phyloP scores from a whole-genome alignment of 2,329 filamentous ascomycete species.

The Phialocephala subalpina region DNA sequence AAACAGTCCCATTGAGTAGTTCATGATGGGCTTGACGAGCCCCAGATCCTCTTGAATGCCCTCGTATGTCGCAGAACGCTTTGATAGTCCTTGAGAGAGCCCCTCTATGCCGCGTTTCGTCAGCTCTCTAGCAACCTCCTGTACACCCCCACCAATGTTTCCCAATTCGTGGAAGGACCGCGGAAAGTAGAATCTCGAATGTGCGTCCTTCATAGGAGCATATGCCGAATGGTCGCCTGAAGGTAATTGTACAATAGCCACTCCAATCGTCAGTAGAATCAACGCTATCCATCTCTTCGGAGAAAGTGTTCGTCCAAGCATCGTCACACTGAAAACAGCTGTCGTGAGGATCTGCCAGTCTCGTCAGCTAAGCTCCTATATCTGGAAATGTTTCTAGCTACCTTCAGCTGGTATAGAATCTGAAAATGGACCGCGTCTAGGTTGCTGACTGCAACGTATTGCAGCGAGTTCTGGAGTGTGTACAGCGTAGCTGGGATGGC shows the following conservation, averaged over 20 bases:
- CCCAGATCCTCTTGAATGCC: constrained; percentile 76
- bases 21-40: constrained; percentile 65
- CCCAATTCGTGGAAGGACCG: constrained; percentile 81
- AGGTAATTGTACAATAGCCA: constrained; percentile 86
- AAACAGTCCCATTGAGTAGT: constrained; percentile 79
- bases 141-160: constrained; percentile 63
- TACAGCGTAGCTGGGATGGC: constrained; percentile 89
- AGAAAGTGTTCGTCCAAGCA: constrained; percentile 77
- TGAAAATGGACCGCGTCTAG: constrained; percentile 93
- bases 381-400: constrained; percentile 41
- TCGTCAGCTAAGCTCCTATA: background rate
- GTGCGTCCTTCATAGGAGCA: constrained; percentile 68
- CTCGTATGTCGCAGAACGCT: constrained; percentile 87
- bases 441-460: constrained; percentile 92
- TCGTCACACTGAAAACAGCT: constrained; percentile 82
- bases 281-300: constrained; percentile 82
- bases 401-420: constrained; percentile 90
- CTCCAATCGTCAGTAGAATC: constrained; percentile 79
- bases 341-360: constrained; percentile 81
- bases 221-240: constrained; percentile 63
- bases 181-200: constrained; percentile 70
- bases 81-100: constrained; percentile 55
- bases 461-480: constrained; percentile 90
- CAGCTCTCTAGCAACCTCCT: constrained; percentile 58
- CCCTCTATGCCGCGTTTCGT: constrained; percentile 55